Conservation (phyloP, 768 basidiomycete genomes). For the Suillus spraguei region DNA sequence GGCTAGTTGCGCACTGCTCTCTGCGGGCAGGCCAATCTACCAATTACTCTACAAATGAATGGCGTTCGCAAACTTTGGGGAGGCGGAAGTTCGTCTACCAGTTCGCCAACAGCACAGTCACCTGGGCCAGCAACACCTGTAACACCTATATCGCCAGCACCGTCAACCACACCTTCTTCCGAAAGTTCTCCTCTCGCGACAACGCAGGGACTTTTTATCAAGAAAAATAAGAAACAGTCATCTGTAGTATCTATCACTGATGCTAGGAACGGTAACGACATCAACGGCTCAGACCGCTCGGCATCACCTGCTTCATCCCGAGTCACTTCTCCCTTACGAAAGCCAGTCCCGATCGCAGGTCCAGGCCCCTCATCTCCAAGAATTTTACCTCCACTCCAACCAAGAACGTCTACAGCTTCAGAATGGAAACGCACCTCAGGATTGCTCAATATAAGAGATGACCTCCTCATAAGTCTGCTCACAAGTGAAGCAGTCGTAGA, state of each 20-base stretch:
- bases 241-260: conserved; percentile 24
- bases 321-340: conserved; percentile 25
- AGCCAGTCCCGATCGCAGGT: conserved; percentile 29
- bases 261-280: conserved; percentile 18
- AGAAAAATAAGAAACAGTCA: conserved; percentile 50
- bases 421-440: conserved; percentile 48
- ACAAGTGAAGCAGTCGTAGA: conserved; percentile 96
- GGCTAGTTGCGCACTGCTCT: not conserved
- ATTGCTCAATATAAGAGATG: conserved; percentile 67
- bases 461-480: conserved; percentile 85
- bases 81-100: conserved; percentile 37
- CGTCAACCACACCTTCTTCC: not conserved
- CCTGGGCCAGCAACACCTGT: conserved; percentile 15
- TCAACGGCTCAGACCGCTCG: conserved; percentile 28
- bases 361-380: conserved; percentile 46
- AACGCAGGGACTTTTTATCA: conserved; percentile 45
- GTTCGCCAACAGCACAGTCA: conserved; percentile 32
- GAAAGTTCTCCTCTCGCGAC: conserved; percentile 20
- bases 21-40: not conserved
- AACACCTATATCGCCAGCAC: conserved; percentile 26
- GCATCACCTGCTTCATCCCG: conserved; percentile 27
- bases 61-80: conserved; percentile 69
- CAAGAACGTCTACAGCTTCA: conserved; percentile 39
- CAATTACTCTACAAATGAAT: conserved; percentile 49
- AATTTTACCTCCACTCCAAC: conserved; percentile 32